Base-by-base conservation (phyloP, 1,284 basidiomycete species). In the Athelia psychrophila region DNA sequence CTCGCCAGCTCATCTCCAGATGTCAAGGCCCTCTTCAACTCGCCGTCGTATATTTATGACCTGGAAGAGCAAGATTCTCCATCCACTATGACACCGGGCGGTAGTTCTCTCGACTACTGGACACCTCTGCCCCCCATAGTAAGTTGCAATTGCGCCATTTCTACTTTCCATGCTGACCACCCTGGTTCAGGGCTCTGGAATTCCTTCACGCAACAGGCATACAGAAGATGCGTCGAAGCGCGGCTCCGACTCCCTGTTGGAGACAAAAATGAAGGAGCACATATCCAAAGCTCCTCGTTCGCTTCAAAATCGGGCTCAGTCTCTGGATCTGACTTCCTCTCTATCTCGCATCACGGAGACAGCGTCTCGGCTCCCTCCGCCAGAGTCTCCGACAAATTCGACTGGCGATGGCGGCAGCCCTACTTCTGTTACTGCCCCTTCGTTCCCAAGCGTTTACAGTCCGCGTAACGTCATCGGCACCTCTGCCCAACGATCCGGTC, bases 11-110 rank as follows among this genome's bases (percentile, higher is more conserved):
- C 93, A 9, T 91, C 94, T 3, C 92, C 93, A 0, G 93, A 98
- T 63, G 95, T 98, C 54, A 98, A 98, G 71, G 94, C 95, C 1
- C 70, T 98, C 54, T 98, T 98, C 72, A 93, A 91, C 63, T 83
- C 85, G 2, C 84, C 87, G 30, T 78, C 84, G 10, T 89, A 88
- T 60, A 83, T 90, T 56, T 88, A 88, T 60, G 83, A 87, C 59
- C 72, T 89, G 3, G 86, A 90, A 54, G 83, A 88, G 53, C 82
- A 79, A 19, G 81, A 85, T 55, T 69, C 74, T 44, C 81, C 80
- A 58, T 69, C 78, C 10, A 78, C 74, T 47, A 87, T 83, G 58
- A 65, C 79, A 32, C 70, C 78, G 40, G 78, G 72, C 8, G 38
- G 38, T n/a, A 73, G 74, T 16, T 72, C 77, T 45, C 66, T 75